Percentiles rank a stretch among this genome's conserved stretches.
These are phyloP conservation scores for Dactylellina leptospora DNA, from an alignment of 2,329 filamentous ascomycete genomes.

Conservation along the genomic window DNA sequence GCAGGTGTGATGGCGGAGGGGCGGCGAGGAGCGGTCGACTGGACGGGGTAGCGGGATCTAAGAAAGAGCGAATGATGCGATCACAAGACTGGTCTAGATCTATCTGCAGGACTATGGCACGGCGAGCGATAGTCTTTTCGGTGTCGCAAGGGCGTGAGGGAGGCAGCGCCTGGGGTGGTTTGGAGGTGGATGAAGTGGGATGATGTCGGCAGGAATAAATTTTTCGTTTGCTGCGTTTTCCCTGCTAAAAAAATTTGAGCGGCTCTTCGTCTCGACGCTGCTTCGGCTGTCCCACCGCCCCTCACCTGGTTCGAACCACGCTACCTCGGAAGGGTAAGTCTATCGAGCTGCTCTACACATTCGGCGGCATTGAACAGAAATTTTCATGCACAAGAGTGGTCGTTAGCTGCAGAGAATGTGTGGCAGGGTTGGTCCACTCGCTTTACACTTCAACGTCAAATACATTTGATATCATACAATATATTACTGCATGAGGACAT, in stretches of 20 bases:
- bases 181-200: conserved; percentile 15
- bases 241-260: conserved; percentile 31
- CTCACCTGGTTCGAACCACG: conserved; percentile 1
- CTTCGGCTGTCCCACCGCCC: conserved; percentile 26
- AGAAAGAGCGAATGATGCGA: neutral
- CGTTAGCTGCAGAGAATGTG: too few relatives aligned
- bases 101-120: neutral
- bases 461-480: neutral
- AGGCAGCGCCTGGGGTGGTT: neutral
- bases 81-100: neutral
- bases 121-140: neutral
- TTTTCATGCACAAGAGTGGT: conserved; percentile 1
- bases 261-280: conserved; percentile 37
- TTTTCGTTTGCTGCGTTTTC: conserved; percentile 34
- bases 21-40: neutral
- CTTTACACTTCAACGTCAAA: too few relatives aligned
- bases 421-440: too few relatives aligned
- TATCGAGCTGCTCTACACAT: neutral
- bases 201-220: conserved; percentile 28
- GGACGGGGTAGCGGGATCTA: too few relatives aligned
- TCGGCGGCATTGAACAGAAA: neutral
- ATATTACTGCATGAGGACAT: neutral
- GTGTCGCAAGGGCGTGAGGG: conserved; percentile 10
- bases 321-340: conserved; percentile 26
- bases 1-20: conserved; percentile 38